Evolutionary conservation across 352 stramenopile genomes (phyloP), one percentile per base, ranked within the genome.

Genomic region (Thraustochytrium striatum): DNA sequence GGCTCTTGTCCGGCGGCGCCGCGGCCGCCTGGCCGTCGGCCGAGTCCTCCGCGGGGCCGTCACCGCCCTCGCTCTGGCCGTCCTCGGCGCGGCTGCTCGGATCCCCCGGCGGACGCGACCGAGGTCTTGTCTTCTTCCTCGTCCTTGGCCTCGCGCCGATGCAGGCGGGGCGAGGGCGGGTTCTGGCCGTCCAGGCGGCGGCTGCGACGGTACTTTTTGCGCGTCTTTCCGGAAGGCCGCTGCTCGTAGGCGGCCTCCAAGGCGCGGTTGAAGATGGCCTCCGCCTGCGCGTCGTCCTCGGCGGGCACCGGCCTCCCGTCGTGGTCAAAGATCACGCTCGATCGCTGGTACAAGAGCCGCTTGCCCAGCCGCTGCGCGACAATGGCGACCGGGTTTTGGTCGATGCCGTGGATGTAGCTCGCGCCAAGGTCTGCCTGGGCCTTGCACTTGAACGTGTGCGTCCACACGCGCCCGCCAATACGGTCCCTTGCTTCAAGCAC

Each of bases 401-500:
- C 7, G 30, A 75, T 75, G 44, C 65, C 65, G 47, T 75, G 65
- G 47, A 75, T 75, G 52, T 55, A 75, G 36, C 65, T 75, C 7
- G 65, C 65, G 41, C 65, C 65, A 25, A 75, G 65, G 41, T 75
- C 53, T 5, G 53, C 65, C 11, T 19, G 35, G 7, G 47, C 65
- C 1, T 38, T 38, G 25, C 25, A 16, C 5, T 21, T 21, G 35
- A 75, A 25, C 36, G 35, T 16, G 16, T 30, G 2, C 0, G 35
- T 38, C 11, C 61, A 43, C 39, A 82, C 62, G 30, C 61, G 43
- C 7, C 75, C 61, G 39, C 61, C 75, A 30, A 70, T 13, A 30
- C 50, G 44, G 19, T 59, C 68, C 21, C 38, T 19, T 1, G 75
- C 75, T 38, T 82, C 75, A 39, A 82, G 38, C 9, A 78, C 50